Conservation (phyloP, 768 basidiomycete species). For the Dictyophora rubrovolvata region DNA sequence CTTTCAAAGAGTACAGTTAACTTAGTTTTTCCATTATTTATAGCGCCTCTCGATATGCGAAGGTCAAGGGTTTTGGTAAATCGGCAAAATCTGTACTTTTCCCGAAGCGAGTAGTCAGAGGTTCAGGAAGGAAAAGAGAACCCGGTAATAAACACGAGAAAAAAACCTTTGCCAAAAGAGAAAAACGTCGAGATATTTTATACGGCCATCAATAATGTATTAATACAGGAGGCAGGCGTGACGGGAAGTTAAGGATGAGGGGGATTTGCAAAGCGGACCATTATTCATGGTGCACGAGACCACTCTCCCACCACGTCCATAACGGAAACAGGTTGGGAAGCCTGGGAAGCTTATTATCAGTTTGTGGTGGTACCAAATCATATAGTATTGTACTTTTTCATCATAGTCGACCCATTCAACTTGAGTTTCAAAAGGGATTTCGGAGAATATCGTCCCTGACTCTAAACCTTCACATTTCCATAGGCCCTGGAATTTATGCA, state of each 20-base stretch:
- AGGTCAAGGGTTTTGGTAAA: neutral
- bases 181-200: constrained; percentile 2
- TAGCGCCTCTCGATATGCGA: neutral
- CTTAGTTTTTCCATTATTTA: neutral
- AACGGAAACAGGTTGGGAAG: constrained; percentile 57
- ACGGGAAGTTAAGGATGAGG: neutral
- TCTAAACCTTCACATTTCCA: constrained; percentile 68
- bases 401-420: constrained; percentile 85
- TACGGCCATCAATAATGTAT: neutral
- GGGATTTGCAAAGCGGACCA: too few relatives aligned
- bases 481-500: constrained; percentile 39
- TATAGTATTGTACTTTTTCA: constrained; percentile 55
- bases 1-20: neutral
- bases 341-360: constrained; percentile 26
- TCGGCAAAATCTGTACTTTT: constrained; percentile 2
- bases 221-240: constrained; percentile 12
- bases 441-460: constrained; percentile 44
- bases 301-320: constrained; percentile 57
- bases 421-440: constrained; percentile 50
- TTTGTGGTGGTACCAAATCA: constrained; percentile 1
- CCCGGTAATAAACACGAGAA: neutral
- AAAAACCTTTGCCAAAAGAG: too few relatives aligned
- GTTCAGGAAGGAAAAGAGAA: constrained; percentile 9
- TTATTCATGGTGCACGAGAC: constrained; percentile 43
- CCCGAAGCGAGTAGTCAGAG: constrained; percentile 10